Base-by-base conservation (phyloP, 176 grass and related monocot species). In the Oryza punctata region DNA sequence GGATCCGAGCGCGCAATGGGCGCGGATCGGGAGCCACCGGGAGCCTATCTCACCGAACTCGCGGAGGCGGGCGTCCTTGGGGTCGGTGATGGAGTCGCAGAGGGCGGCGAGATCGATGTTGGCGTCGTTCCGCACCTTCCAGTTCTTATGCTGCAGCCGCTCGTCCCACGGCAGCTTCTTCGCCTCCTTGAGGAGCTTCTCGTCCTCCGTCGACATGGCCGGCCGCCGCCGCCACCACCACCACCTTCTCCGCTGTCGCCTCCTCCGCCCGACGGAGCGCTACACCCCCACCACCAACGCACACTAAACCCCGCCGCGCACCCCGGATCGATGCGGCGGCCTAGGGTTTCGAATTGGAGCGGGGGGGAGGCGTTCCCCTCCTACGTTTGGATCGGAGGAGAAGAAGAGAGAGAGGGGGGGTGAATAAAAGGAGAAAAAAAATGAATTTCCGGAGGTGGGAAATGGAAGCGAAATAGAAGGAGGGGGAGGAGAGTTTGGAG, bases 111-210 rank as follows among this genome's bases (percentile, higher is more conserved):
- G 93, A 88, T 99, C 96, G 87, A 99, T 94, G 86, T 99, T 99
- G 21, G 91, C 96, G 82, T 99, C 96, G 72, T 99, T 99, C 46
- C 96, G 88, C 73, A 99, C 96, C 86, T 99, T 99, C 96, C 96
- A 99, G 81, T 96, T 99, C 77, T 99, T 99, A 76, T 99, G 96
- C 18, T 94, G 87, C 70, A 99, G 86, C 80, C 96, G 85, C 83
- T 99, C 96, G 38, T 99, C 96, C 96, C 96, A 99, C 13, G 96
- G 93, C 46, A 94, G 77, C 83, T 99, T 99, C 77, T 99, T 99
- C 68, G 96, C 93, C 88, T 99, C 96, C 88, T 96, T 99, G 77
- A 99, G 90, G 77, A 99, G 91, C 91, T 99, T 99, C 82, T 99
- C 96, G 60, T 99, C 96, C 85, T 99, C 96, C 77, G 96, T 99